phyloP scores from a whole-genome alignment of 306 rosid genomes.

The Quercus ilex region DNA sequence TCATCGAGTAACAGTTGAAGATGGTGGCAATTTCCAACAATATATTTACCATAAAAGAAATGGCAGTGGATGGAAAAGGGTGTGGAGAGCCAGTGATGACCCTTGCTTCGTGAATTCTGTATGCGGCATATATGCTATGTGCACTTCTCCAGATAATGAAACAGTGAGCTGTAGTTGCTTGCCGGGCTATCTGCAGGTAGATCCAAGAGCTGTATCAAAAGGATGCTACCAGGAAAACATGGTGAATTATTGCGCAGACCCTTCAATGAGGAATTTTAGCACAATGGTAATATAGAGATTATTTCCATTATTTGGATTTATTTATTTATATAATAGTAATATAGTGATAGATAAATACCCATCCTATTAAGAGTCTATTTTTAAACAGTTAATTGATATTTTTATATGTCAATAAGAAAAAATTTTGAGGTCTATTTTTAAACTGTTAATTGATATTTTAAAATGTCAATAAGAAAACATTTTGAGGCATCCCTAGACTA shows the following conservation, averaged over 20 bases:
- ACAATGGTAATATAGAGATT: neutral
- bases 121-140: constrained; percentile 28
- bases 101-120: constrained; percentile 24
- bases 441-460: too few species aligned
- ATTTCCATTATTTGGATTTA: neutral
- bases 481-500: too few species aligned
- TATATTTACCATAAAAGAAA: constrained; percentile 30
- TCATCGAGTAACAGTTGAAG: constrained; percentile 27
- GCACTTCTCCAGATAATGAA: constrained; percentile 33
- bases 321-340: too few species aligned
- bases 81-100: constrained; percentile 32
- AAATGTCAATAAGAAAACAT: too few species aligned
- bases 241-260: constrained; percentile 22
- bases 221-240: constrained; percentile 24
- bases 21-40: constrained; percentile 32
- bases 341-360: too few species aligned
- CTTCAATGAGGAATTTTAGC: constrained; percentile 9
- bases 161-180: constrained; percentile 24
- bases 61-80: constrained; percentile 20
- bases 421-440: too few species aligned
- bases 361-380: too few species aligned
- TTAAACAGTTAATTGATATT: too few species aligned
- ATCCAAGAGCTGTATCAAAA: constrained; percentile 4
- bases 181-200: constrained; percentile 20
- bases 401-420: too few species aligned